Percentiles rank a stretch among this genome's conserved stretches.
Conservation (phyloP, 1,139 yeast genomes). For the Diutina rugosa region DNA sequence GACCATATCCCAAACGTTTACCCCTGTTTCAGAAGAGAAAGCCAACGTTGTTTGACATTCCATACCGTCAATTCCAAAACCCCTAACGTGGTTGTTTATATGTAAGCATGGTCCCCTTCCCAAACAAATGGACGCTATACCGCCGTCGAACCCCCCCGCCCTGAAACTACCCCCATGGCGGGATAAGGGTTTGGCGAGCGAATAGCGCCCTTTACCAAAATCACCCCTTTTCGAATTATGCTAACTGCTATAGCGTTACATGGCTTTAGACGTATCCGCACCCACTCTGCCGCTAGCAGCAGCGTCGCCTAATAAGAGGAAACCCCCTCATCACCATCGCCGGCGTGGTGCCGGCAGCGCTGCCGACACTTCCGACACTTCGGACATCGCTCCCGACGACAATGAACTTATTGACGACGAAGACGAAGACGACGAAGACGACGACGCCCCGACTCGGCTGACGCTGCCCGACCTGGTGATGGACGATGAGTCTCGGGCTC, state of each 20-base stretch:
- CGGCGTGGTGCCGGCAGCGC: not conserved
- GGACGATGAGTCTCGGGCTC: not conserved
- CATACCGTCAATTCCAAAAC: not conserved
- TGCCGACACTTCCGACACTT: too few species aligned
- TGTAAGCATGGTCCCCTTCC: not conserved
- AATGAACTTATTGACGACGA: not conserved
- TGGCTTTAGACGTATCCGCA: constrained; percentile 1
- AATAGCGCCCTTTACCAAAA: not conserved
- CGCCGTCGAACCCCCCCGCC: not conserved
- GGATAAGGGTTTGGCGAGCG: not conserved
- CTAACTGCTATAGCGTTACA: not conserved
- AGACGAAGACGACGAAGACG: not conserved
- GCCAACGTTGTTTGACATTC: not conserved
- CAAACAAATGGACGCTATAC: not conserved
- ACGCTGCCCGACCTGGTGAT: constrained; percentile 1
- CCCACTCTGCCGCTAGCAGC: constrained; percentile 1
- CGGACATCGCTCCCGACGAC: not conserved
- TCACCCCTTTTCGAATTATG: not conserved
- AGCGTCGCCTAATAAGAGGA: not conserved
- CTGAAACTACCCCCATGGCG: not conserved
- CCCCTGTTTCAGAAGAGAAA: too few species aligned
- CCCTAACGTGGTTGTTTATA: not conserved
- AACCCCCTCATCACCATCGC: not conserved
- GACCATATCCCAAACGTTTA: too few species aligned
- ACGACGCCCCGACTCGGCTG: not conserved